Conservation (phyloP, 23 red algal species). For the Cyanidioschyzon merolae region DNA sequence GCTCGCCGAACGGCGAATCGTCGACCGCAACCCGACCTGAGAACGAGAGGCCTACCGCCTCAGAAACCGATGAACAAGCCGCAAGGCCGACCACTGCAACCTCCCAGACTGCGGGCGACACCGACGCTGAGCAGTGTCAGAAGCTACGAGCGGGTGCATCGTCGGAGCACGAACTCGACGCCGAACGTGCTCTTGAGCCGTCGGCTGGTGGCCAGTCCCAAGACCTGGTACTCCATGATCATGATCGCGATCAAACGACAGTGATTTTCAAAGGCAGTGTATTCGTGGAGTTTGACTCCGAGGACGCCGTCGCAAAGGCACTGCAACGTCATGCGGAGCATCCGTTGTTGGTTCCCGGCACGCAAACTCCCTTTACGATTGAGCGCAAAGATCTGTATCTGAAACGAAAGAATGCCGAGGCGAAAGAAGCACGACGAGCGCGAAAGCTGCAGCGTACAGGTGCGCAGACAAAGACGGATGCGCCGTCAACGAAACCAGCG, state of each 20-base stretch:
- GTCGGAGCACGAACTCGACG: background rate
- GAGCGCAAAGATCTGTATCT: conserved; percentile 13
- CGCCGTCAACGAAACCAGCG: background rate
- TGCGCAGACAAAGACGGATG: conserved; percentile 16
- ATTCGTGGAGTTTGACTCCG: conserved; percentile 75
- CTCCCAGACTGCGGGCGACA: background rate
- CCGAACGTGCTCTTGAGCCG: background rate
- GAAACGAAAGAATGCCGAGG: conserved; percentile 27
- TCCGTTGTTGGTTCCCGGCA: background rate
- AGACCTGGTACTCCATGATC: too few relatives aligned
- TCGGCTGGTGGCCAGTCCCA: background rate
- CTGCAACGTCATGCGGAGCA: conserved; percentile 39
- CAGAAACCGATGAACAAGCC: background rate
- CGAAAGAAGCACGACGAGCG: conserved; percentile 18
- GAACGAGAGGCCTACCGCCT: background rate
- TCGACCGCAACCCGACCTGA: background rate
- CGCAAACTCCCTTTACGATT: background rate
- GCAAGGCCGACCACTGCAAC: background rate
- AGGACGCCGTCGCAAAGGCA: conserved; percentile 50
- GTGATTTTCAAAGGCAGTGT: conserved; percentile 67
- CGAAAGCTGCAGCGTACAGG: conserved; percentile 22
- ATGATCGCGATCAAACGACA: conserved; percentile 7
- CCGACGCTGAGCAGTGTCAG: background rate
- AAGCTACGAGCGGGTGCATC: background rate
- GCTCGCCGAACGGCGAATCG: background rate